phyloP scores from a whole-genome alignment of 345 rosid species.

The Combretum micranthum region DNA sequence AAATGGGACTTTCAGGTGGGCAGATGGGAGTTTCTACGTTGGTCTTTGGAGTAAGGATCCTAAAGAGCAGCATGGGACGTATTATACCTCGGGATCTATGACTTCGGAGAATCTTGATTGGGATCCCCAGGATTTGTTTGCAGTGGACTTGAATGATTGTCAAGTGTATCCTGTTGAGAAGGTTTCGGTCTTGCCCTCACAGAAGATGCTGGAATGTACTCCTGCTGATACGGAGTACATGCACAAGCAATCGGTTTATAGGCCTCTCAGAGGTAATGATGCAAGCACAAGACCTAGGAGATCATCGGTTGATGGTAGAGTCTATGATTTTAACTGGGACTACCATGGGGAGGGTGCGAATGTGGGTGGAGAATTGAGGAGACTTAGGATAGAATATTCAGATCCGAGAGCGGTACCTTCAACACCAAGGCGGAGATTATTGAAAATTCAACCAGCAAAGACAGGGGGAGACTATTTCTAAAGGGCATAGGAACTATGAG shows the following conservation, averaged over 20 bases:
- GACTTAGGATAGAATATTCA: conserved; percentile 34
- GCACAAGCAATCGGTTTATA: conserved; percentile 3
- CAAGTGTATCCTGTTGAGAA: conserved; percentile 24
- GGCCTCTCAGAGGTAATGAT: conserved; percentile 5
- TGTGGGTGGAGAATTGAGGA: conserved; percentile 36
- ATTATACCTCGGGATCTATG: conserved; percentile 5
- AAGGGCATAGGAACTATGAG: conserved; percentile 57
- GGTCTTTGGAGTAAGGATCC: conserved; percentile 22
- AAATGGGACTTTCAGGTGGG: conserved; percentile 47
- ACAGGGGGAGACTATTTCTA: conserved; percentile 52
- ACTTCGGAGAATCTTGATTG: conserved; percentile 15
- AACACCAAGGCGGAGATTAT: conserved; percentile 11
- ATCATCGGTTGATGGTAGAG: conserved; percentile 18
- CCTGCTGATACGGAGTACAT: conserved; percentile 1
- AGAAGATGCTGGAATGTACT: conserved; percentile 21
- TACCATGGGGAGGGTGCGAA: conserved; percentile 38
- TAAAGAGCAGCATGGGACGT: conserved; percentile 14
- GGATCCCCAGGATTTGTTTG: conserved; percentile 27
- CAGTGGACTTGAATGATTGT: conserved; percentile 23
- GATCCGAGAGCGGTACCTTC: conserved; percentile 7
- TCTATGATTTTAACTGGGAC: conserved; percentile 25
- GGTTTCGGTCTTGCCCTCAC: conserved; percentile 24
- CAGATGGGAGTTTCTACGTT: conserved; percentile 22
- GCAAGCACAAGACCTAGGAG: conserved; percentile 5
- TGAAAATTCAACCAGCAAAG: conserved; percentile 30